Base-by-base conservation (phyloP, 163 green algal genomes). In the Picocystis sp. region DNA sequence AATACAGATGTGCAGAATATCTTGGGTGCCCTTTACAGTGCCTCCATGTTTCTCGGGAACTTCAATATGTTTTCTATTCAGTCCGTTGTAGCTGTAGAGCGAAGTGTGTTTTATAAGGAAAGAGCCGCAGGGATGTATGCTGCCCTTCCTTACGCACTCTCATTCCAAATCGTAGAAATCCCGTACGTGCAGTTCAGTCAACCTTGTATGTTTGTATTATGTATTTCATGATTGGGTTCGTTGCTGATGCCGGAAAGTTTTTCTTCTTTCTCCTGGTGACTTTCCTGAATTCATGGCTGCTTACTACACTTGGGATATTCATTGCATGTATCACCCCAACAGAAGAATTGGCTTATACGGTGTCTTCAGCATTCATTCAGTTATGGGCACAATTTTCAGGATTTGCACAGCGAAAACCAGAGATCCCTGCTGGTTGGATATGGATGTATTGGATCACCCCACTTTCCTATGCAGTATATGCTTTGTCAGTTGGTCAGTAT, bases 301-400 rank as follows among this genome's bases (percentile, higher is more conserved):
- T 76, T 45, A 66, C 64, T 35, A 67, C 51, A 43, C 72, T 69
- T 44, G 70, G 66, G 23, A 61, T 81, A 58, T 65, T 77, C 22
- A 58, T 85, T 25, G 74, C 80, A 15, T 81, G 79, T 50, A 49
- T 81, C 41, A 81, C 74, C 15, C 75, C 77, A 13, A 69, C 34
- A 24, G 56, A 70, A 45, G 53, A 55, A 17, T 58, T 83, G 2
- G 77, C 73, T 13, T 65, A 76, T 62, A 66, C 81, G 17, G 12
- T 68, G 17, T 67, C 53, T 19, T 56, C 55, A 22, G 55, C 55
- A 43, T 63, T 73, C 29, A 73, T 74, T 58, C 57, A 52, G 24
- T 12, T 71, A 22, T 79, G 64, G 56, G 65, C 66, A 52, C 45
- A 76, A n/a, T 58, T 75, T 53, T 66, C 60, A 23, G 75, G 75